phyloP scores from a whole-genome alignment of 1,139 yeast genomes.

The Saccharomyces hybrid region DNA sequence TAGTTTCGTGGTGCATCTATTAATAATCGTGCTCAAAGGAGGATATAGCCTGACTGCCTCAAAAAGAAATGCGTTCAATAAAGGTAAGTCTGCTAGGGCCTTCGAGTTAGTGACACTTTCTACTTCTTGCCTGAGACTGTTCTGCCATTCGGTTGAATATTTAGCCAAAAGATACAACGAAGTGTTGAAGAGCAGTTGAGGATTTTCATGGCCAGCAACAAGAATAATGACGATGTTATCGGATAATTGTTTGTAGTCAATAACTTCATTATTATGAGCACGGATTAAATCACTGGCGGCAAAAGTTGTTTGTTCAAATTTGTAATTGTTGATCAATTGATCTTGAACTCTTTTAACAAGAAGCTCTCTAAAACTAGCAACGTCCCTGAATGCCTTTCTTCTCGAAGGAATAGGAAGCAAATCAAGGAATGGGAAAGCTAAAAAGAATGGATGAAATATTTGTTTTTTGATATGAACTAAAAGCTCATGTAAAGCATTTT shows the following conservation, averaged over 20 bases:
- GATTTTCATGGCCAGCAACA: conserved; percentile 61
- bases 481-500: conserved; percentile 36
- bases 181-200: conserved; percentile 46
- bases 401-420: conserved; percentile 45
- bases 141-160: conserved; percentile 34
- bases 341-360: conserved; percentile 31
- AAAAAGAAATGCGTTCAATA: conserved; percentile 37
- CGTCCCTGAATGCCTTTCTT: conserved; percentile 39
- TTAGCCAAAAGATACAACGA: conserved; percentile 44
- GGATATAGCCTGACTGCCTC: conserved; percentile 51
- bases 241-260: conserved; percentile 42
- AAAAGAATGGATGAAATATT: conserved; percentile 48
- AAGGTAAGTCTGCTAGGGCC: conserved; percentile 24
- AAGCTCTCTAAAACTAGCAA: conserved; percentile 37
- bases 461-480: conserved; percentile 44
- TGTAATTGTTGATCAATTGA: conserved; percentile 27
- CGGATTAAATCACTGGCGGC: conserved; percentile 33
- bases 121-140: conserved; percentile 33
- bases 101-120: conserved; percentile 4
- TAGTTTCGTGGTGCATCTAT: conserved; percentile 39
- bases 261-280: conserved; percentile 35
- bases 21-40: conserved; percentile 52
- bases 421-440: conserved; percentile 52
- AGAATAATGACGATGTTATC: conserved; percentile 53
- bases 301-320: conserved; percentile 31